Evolutionary conservation across 1,284 basidiomycete species (phyloP).

Genomic region (Cutaneotrichosporon dermatis): DNA sequence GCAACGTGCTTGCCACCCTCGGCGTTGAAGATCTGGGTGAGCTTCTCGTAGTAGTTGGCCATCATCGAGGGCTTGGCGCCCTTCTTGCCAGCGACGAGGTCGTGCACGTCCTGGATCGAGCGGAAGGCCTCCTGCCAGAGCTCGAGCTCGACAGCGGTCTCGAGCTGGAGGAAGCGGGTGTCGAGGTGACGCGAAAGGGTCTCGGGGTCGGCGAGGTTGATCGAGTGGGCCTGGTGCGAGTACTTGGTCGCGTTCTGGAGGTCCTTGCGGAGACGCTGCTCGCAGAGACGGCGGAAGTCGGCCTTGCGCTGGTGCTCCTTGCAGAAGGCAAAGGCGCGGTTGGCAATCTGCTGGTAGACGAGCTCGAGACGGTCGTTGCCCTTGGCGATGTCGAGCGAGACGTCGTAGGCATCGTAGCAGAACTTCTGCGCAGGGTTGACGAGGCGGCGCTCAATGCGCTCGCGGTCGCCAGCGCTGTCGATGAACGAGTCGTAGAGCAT

Average conservation of each 20-base stretch:
- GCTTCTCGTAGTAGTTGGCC: constrained; percentile 99
- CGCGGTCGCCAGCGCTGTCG: constrained; percentile 68
- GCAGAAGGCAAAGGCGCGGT: constrained; percentile 97
- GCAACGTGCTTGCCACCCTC: constrained; percentile 64
- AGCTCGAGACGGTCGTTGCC: constrained; percentile 91
- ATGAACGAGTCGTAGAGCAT: constrained; percentile 46
- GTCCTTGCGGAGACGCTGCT: constrained; percentile 85
- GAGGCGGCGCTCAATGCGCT: constrained; percentile 89
- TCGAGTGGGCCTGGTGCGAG: constrained; percentile 89
- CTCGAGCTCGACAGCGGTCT: constrained; percentile 97
- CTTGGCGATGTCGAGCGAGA: constrained; percentile 91
- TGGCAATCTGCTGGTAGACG: constrained; percentile 94
- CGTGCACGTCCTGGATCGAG: constrained; percentile 96
- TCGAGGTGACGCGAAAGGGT: constrained; percentile 96
- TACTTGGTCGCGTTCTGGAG: constrained; percentile 94
- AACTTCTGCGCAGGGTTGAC: constrained; percentile 98
- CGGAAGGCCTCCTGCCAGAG: constrained; percentile 99
- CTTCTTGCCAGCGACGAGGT: constrained; percentile 78
- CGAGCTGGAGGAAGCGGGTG: constrained; percentile 95
- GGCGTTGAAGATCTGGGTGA: constrained; percentile 81
- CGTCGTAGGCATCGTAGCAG: constrained; percentile 97
- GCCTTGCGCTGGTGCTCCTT: constrained; percentile 90
- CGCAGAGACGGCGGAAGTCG: constrained; percentile 95
- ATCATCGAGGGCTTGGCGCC: constrained; percentile 90
- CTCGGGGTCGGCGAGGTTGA: constrained; percentile 95